Percentiles rank a stretch among this genome's conserved stretches.
These are phyloP conservation scores for Akanthomyces muscarius DNA, from an alignment of 2,329 filamentous ascomycete species.

Conservation along the genomic window DNA sequence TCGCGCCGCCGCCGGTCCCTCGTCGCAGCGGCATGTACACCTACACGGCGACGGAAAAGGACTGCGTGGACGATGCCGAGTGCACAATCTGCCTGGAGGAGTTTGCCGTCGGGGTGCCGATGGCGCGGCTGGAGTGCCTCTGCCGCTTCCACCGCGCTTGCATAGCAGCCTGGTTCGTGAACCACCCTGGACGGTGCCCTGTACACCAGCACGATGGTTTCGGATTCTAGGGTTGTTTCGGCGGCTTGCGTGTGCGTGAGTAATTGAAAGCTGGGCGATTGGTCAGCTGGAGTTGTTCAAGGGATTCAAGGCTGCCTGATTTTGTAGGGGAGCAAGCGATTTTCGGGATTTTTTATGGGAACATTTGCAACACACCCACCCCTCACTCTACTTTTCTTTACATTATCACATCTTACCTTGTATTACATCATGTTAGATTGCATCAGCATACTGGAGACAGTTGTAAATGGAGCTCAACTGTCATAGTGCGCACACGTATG, in stretches of 20 bases:
- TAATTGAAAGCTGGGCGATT: not conserved
- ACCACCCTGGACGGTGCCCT: constrained; percentile 59
- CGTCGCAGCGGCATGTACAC: constrained; percentile 59
- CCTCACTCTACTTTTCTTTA: not conserved
- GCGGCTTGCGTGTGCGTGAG: not conserved
- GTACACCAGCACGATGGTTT: constrained; percentile 62
- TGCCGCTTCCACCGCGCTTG: constrained; percentile 61
- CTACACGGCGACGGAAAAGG: constrained; percentile 63
- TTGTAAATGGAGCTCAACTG: not conserved
- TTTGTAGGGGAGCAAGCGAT: constrained; percentile 12
- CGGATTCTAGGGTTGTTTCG: constrained; percentile 38
- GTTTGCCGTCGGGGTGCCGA: constrained; percentile 56
- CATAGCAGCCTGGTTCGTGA: constrained; percentile 59
- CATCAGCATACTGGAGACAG: not conserved
- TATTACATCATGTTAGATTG: not conserved
- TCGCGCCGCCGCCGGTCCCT: constrained; percentile 31
- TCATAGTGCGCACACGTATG: too few relatives aligned
- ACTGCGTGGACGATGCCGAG: constrained; percentile 63
- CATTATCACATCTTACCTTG: not conserved
- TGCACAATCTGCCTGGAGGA: constrained; percentile 67
- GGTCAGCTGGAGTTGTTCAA: not conserved
- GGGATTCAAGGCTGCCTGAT: not conserved
- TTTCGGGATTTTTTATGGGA: not conserved
- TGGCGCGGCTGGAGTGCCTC: constrained; percentile 64
- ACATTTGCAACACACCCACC: constrained; percentile 2